Percentiles rank a stretch among this genome's conserved stretches.
phyloP scores from a whole-genome alignment of 768 basidiomycete species.

The Amanita molliuscula region DNA sequence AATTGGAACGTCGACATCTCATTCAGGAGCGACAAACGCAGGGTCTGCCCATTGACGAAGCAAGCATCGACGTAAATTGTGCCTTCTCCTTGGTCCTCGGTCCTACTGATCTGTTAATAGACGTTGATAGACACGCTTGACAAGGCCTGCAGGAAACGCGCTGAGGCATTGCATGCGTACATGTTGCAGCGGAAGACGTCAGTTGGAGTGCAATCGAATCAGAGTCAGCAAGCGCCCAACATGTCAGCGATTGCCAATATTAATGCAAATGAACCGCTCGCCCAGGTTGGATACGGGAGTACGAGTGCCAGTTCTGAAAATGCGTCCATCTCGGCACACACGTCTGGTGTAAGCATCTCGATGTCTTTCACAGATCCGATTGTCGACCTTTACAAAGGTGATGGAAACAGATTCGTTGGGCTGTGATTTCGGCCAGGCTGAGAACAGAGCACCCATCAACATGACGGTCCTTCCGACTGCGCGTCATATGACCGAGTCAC shows the following conservation, averaged over 20 bases:
- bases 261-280: too few relatives aligned
- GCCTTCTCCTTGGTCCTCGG: neutral
- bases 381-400: too few relatives aligned
- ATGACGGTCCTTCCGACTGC: too few relatives aligned
- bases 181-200: neutral
- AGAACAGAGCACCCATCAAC: too few relatives aligned
- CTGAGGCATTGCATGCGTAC: neutral
- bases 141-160: neutral
- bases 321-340: too few relatives aligned
- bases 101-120: neutral
- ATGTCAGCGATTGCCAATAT: neutral
- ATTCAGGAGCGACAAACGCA: neutral
- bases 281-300: too few relatives aligned
- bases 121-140: neutral
- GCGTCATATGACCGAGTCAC: too few relatives aligned
- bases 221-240: neutral
- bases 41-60: neutral
- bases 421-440: too few relatives aligned
- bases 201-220: neutral
- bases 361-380: too few relatives aligned
- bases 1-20: neutral
- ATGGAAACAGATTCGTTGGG: too few relatives aligned
- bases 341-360: too few relatives aligned
- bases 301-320: too few relatives aligned
- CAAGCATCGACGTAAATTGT: neutral